Evolutionary conservation across 176 grass and related monocot species (phyloP).

Genomic region (Cenchrus purpureus): DNA sequence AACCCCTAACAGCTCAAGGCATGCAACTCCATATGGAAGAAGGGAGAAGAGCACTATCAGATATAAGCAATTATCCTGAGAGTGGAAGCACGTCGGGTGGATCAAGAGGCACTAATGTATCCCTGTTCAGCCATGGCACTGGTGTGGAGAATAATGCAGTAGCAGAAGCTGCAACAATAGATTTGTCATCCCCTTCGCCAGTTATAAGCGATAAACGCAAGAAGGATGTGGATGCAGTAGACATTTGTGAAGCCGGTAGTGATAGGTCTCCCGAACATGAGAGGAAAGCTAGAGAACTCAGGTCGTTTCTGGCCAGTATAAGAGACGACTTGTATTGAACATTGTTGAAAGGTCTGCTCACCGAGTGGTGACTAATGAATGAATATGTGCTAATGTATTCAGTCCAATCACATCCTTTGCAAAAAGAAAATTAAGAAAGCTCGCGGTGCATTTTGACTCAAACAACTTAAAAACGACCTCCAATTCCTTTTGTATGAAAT

Average conservation of each 20-base stretch:
- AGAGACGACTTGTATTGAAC: conserved; percentile 62
- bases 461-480: not conserved
- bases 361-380: not conserved
- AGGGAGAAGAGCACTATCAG: conserved; percentile 45
- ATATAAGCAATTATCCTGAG: conserved; percentile 40
- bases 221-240: conserved; percentile 43
- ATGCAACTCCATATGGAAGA: not conserved
- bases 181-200: conserved; percentile 57
- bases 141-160: not conserved
- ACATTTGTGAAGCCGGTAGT: conserved; percentile 24
- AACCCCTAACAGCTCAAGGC: not conserved
- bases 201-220: not conserved
- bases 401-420: too few relatives aligned
- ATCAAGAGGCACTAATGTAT: conserved; percentile 21
- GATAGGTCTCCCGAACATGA: conserved; percentile 58
- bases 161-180: conserved; percentile 39
- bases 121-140: not conserved
- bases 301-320: conserved; percentile 57
- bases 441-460: not conserved
- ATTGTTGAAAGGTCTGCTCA: not conserved
- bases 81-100: conserved; percentile 13
- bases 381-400: too few relatives aligned
- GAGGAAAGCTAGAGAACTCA: conserved; percentile 48
- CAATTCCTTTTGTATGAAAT: not conserved
- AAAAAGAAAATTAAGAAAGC: not conserved